Evolutionary conservation across 495 filamentous ascomycete species (phyloP).

Genomic region (Aspergillus affinis): DNA sequence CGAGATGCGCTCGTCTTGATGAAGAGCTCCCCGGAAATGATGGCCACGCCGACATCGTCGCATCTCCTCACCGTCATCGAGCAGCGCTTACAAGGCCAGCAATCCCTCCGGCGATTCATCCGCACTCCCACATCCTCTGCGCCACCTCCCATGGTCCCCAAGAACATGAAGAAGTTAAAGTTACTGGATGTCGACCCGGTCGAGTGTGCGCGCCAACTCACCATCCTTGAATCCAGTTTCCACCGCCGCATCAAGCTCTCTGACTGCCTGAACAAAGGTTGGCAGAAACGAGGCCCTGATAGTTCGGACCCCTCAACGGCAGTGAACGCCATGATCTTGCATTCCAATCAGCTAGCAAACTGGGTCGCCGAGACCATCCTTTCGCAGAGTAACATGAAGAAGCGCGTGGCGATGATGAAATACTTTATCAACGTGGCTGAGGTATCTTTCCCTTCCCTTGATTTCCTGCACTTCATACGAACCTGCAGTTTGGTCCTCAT

Average conservation of each 20-base stretch:
- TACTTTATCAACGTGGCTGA: constrained; percentile 90
- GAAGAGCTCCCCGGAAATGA: constrained; percentile 72
- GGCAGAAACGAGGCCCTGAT: constrained; percentile 77
- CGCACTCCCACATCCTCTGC: constrained; percentile 68
- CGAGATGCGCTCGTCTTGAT: constrained; percentile 76
- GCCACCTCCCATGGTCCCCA: constrained; percentile 83
- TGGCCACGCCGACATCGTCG: constrained; percentile 75
- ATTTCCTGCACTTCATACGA: not conserved
- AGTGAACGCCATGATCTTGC: constrained; percentile 85
- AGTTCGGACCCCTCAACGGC: constrained; percentile 83
- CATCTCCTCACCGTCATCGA: constrained; percentile 75
- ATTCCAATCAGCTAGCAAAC: constrained; percentile 93
- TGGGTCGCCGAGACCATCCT: constrained; percentile 96
- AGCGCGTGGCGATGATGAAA: constrained; percentile 89
- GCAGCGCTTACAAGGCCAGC: constrained; percentile 74
- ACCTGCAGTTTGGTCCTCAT: not conserved
- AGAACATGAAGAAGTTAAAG: constrained; percentile 94
- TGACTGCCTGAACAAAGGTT: constrained; percentile 89
- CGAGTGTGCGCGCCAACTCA: constrained; percentile 89
- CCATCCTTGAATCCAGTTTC: constrained; percentile 84
- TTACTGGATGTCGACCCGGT: constrained; percentile 89
- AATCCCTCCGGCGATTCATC: constrained; percentile 70
- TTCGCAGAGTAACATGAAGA: constrained; percentile 81
- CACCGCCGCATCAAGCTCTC: constrained; percentile 83
- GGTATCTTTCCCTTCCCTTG: constrained; percentile 39